These are phyloP conservation scores for Trichomonas gallinae DNA, from an alignment of 208 protist genomes.

Conservation along the genomic window DNA sequence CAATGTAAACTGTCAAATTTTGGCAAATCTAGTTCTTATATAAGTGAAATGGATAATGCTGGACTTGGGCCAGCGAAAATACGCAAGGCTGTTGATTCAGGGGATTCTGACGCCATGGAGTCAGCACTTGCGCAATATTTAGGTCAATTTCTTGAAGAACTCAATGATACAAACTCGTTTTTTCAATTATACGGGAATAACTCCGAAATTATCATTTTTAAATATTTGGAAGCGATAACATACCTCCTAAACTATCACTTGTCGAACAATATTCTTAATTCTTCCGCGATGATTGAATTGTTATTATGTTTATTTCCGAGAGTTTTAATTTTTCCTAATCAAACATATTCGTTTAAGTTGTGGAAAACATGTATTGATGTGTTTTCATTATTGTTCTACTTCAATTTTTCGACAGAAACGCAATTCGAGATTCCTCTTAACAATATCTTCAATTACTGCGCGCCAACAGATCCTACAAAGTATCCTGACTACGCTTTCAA, in stretches of 20 bases:
- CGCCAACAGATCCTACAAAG: background rate
- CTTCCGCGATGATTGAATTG: background rate
- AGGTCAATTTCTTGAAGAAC: background rate
- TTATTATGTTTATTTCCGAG: background rate
- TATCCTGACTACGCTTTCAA: background rate
- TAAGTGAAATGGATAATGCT: background rate
- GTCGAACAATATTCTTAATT: background rate
- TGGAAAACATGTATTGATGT: background rate
- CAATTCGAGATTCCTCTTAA: background rate
- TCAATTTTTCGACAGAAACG: background rate
- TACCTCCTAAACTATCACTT: background rate
- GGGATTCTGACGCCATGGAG: background rate
- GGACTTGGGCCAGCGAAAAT: background rate
- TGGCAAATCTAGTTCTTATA: no score
- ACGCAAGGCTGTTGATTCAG: background rate
- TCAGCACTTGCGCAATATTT: background rate
- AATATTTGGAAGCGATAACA: background rate
- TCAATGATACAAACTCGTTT: background rate
- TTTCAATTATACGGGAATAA: background rate
- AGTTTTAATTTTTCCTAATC: background rate
- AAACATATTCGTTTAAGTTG: background rate
- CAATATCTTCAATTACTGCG: background rate
- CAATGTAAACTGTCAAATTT: no score
- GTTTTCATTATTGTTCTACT: background rate
- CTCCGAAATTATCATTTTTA: background rate